Conservation (phyloP, 306 rosid species). For the Malus sylvestris region DNA sequence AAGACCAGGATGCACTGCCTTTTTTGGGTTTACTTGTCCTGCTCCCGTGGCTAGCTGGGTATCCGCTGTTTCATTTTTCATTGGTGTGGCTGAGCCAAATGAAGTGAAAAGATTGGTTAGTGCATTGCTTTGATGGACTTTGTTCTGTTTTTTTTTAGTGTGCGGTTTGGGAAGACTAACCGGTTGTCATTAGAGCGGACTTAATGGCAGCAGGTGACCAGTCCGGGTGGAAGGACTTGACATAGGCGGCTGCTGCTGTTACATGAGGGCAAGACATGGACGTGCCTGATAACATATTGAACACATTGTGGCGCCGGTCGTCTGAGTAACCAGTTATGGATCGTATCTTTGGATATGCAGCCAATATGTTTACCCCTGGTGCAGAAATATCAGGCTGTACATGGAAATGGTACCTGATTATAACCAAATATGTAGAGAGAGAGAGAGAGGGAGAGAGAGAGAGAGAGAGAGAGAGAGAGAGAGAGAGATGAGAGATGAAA, state of each 20-base stretch:
- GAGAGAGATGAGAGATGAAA: not conserved
- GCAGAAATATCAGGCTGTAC: slow-evolving; percentile 79
- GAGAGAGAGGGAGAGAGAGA: not conserved
- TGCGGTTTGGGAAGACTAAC: slow-evolving; percentile 25
- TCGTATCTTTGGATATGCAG: slow-evolving; percentile 47
- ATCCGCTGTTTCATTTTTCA: slow-evolving; percentile 22
- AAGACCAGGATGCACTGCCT: slow-evolving; percentile 61
- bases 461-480: not conserved
- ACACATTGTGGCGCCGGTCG: slow-evolving; percentile 37
- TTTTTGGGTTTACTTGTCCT: slow-evolving; percentile 58
- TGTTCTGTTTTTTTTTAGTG: not conserved
- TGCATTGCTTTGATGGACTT: not conserved
- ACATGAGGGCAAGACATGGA: slow-evolving; percentile 91
- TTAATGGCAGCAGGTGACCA: slow-evolving; percentile 94
- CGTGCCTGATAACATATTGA: slow-evolving; percentile 71
- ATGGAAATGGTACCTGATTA: not conserved
- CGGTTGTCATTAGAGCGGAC: slow-evolving; percentile 91
- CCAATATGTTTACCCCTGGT: slow-evolving; percentile 76
- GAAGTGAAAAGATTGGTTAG: not conserved
- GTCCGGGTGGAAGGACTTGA: slow-evolving; percentile 77
- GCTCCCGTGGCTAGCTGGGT: slow-evolving; percentile 53
- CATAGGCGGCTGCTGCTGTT: slow-evolving; percentile 62
- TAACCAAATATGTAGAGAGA: not conserved
- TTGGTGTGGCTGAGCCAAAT: slow-evolving; percentile 48
- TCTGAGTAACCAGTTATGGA: slow-evolving; percentile 28